Evolutionary conservation across 1,139 yeast species (phyloP).

Genomic region (Arxiozyma slooffiae): DNA sequence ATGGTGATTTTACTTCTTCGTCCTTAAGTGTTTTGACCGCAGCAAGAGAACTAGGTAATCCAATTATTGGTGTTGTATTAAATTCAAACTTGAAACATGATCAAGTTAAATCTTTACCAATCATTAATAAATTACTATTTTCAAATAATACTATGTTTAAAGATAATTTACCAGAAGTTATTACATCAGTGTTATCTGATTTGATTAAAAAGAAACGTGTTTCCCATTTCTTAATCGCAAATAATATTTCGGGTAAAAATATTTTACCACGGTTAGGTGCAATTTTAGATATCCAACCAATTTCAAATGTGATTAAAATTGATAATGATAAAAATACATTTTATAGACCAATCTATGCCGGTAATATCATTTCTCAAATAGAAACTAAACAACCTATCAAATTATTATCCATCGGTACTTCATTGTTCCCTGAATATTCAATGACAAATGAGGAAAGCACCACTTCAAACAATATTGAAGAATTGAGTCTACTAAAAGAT

Average conservation of each 20-base stretch:
- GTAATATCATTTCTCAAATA: constrained; percentile 83
- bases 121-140: constrained; percentile 41
- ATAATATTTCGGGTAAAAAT: constrained; percentile 81
- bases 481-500: constrained; percentile 25
- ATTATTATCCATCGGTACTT: constrained; percentile 68
- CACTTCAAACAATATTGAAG: constrained; percentile 40
- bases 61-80: constrained; percentile 51
- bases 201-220: constrained; percentile 34
- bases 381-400: constrained; percentile 57
- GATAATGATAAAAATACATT: constrained; percentile 54
- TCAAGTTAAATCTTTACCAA: constrained; percentile 32
- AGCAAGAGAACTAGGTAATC: constrained; percentile 54
- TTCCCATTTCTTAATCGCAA: constrained; percentile 70
- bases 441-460: constrained; percentile 30
- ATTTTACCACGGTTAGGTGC: constrained; percentile 84
- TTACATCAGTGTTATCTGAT: constrained; percentile 48
- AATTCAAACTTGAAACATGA: constrained; percentile 46
- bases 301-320: constrained; percentile 69
- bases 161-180: constrained; percentile 55
- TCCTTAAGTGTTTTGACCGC: constrained; percentile 60
- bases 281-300: constrained; percentile 73
- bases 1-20: constrained; percentile 50
- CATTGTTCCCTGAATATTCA: constrained; percentile 61
- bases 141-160: constrained; percentile 37
- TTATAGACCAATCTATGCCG: constrained; percentile 91